A percentile compares a stretch with the other conserved stretches of the same genome.
Conservation (phyloP, 2,329 filamentous ascomycete species). For the Aspergillus latus region DNA sequence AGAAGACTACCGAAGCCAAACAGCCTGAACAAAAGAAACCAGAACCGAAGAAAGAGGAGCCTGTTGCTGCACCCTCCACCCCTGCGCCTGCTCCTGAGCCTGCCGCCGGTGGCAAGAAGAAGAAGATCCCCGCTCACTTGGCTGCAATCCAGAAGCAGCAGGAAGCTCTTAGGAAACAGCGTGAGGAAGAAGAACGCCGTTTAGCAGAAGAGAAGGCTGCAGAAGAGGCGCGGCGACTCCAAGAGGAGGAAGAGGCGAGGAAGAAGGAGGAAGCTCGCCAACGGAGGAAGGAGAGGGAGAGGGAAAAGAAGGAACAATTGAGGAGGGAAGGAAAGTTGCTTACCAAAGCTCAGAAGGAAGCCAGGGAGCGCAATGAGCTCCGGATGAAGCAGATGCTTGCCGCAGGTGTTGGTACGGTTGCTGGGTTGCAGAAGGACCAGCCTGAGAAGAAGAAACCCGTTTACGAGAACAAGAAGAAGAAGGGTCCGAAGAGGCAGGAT, state of each 20-base stretch:
- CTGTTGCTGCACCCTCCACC: conserved; percentile 37
- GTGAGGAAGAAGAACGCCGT: conserved; percentile 47
- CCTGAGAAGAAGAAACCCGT: conserved; percentile 73
- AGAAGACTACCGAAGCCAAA: conserved; percentile 62
- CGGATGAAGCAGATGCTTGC: conserved; percentile 52
- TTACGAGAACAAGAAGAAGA: conserved; percentile 75
- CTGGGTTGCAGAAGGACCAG: conserved; percentile 46
- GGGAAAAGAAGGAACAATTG: conserved; percentile 52
- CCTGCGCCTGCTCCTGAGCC: neutral
- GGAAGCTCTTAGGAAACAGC: conserved; percentile 45
- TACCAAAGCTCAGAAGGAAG: conserved; percentile 51
- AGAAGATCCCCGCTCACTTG: conserved; percentile 71
- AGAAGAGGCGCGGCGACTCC: conserved; percentile 39
- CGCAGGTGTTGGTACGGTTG: conserved; percentile 46
- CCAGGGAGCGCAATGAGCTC: conserved; percentile 48
- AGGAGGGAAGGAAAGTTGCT: conserved; percentile 51
- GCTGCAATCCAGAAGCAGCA: conserved; percentile 53
- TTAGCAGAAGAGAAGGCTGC: conserved; percentile 42
- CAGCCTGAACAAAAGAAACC: conserved; percentile 19
- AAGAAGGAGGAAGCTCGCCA: conserved; percentile 49
- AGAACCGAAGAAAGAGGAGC: conserved; percentile 50
- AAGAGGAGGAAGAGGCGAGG: conserved; percentile 48
- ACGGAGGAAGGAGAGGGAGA: conserved; percentile 51
- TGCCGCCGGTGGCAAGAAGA: conserved; percentile 70
- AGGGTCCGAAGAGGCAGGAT: conserved; percentile 63